A percentile compares a stretch with the other conserved stretches of the same genome.
These are phyloP conservation scores for Thinopyrum elongatum DNA, from an alignment of 176 grass and related monocot species.

Conservation along the genomic window DNA sequence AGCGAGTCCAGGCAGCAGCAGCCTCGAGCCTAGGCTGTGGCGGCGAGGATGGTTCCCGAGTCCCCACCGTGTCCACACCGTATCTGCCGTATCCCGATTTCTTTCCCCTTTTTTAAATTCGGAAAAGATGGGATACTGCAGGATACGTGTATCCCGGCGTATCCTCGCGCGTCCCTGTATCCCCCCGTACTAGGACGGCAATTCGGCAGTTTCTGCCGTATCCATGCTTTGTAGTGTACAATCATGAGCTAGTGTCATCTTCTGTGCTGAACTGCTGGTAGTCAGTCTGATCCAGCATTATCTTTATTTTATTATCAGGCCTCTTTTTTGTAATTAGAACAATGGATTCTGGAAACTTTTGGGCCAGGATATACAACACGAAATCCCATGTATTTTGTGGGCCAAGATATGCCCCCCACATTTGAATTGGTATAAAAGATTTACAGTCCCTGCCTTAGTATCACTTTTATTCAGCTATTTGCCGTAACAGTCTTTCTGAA, in stretches of 20 bases:
- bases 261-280: background rate
- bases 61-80: no score
- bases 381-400: background rate
- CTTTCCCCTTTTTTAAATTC: no score
- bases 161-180: no score
- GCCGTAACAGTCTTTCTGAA: background rate
- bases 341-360: background rate
- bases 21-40: no score
- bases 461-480: background rate
- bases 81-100: no score
- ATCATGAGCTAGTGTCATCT: background rate
- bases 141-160: no score
- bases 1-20: no score
- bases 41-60: no score
- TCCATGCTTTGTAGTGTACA: background rate
- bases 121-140: no score
- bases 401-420: background rate
- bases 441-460: background rate
- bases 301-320: conserved; percentile 4
- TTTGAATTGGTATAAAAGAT: conserved; percentile 1
- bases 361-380: background rate
- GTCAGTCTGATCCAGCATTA: background rate
- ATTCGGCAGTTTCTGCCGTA: no score
- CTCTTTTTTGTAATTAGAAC: background rate
- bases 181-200: no score